Base-by-base conservation (phyloP, 257 asterid genomes). In the Plantago elongata region DNA sequence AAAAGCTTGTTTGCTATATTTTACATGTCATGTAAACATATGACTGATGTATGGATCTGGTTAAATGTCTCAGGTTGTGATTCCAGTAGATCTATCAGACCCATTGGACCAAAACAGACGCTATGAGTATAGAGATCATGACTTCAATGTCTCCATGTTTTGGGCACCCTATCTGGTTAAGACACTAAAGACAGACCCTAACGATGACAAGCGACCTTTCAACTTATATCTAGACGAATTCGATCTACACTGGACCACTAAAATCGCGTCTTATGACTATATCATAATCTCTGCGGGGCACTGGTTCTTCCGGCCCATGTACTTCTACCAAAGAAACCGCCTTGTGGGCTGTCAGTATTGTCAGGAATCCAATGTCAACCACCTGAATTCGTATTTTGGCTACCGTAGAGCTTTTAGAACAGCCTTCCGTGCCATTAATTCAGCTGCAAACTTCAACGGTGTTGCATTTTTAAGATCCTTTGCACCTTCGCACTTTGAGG, bases 401-500 rank as follows among this genome's bases (percentile, higher is more conserved):
- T 89, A 85, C 46, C 86, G 93, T 16, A 78, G 88, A 5, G 97
- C 97, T 0, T 92, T 92, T 71, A 76, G 88, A 11, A 92, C 96
- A 3, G 86, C 99, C 9, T 64, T 92, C 9, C 75, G 80, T 0
- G 97, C 94, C 3, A 76, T 92, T 37, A 71, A 65, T 51, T 69
- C 60, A 9, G 62, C 54, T 2, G 61, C 69, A 0, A 49, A 57
- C 1, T 89, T 72, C 45, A 34, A 60, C 17, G 99, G 97, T 9
- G 76, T 84, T 8, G 51, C 78, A 0, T 85, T 79, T 43, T 63
- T 92, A 7, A 57, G 97, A 49, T 81, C 95, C 0, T 89, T 76
- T 54, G 93, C 95, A 37, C 95, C 99, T 9, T 92, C 97, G 27
- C 99, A 92, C 34, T 92, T 89, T 50, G 99, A 92, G 76, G 90